Conservation (phyloP, 139 green algal genomes). For the Eudorina sp. region DNA sequence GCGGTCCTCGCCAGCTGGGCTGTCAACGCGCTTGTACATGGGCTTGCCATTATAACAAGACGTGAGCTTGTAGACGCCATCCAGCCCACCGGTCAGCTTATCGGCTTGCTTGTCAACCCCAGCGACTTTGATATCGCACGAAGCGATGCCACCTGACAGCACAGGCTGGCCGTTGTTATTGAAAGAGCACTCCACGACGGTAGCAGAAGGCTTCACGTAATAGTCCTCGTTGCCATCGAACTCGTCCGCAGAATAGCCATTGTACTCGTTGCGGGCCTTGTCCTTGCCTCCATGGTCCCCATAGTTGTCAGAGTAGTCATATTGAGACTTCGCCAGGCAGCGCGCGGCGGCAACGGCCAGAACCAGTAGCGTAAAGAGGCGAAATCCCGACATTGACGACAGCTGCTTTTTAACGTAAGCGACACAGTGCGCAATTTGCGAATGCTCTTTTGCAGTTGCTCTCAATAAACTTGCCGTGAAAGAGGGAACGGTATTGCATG, state of each 20-base stretch:
- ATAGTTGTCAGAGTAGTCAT: slow-evolving; percentile 55
- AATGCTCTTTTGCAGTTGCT: too few species aligned
- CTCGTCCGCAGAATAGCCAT: slow-evolving; percentile 64
- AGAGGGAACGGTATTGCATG: too few species aligned
- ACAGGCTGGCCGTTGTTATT: slow-evolving; percentile 54
- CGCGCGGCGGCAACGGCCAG: slow-evolving; percentile 25
- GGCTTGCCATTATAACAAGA: slow-evolving; percentile 72
- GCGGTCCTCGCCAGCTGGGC: slow-evolving; percentile 60
- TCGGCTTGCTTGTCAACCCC: slow-evolving; percentile 60
- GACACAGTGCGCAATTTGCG: too few species aligned
- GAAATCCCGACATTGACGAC: not conserved
- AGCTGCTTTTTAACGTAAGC: too few species aligned
- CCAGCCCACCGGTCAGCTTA: slow-evolving; percentile 58
- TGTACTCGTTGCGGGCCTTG: slow-evolving; percentile 60
- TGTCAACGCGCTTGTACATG: slow-evolving; percentile 68
- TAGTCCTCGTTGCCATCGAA: slow-evolving; percentile 63
- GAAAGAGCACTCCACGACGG: slow-evolving; percentile 66
- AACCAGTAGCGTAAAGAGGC: slow-evolving; percentile 1
- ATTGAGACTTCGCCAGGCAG: slow-evolving; percentile 31
- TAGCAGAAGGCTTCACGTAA: slow-evolving; percentile 61
- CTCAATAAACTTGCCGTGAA: too few species aligned
- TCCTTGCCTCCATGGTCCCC: slow-evolving; percentile 59
- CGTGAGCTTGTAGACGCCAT: slow-evolving; percentile 70
- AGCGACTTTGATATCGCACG: slow-evolving; percentile 60
- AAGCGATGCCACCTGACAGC: slow-evolving; percentile 50